phyloP scores from a whole-genome alignment of 345 rosid genomes.

The Aquilaria sinensis region DNA sequence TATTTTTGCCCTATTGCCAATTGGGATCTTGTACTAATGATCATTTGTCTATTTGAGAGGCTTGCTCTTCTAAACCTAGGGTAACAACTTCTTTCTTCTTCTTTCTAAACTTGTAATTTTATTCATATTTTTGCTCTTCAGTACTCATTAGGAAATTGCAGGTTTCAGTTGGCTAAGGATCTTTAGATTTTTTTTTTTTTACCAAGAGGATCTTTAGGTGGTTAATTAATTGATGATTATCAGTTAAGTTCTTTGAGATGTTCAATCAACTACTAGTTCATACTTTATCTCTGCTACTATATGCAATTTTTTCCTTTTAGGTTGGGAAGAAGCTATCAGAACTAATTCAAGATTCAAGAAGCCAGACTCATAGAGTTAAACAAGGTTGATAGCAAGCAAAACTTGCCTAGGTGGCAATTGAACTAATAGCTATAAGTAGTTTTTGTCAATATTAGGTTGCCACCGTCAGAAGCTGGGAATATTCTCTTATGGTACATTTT shows the following conservation, averaged over 20 bases:
- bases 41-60: no score
- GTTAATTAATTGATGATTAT: not conserved
- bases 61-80: no score
- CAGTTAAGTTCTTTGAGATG: no score
- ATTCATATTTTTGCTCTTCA: not conserved
- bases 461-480: no score
- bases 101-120: not conserved
- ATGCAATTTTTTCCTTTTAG: slow-evolving; percentile 32
- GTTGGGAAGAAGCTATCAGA: slow-evolving; percentile 96
- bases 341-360: slow-evolving; percentile 84
- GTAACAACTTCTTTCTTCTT: no score
- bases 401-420: slow-evolving; percentile 92
- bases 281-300: not conserved
- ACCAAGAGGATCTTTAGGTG: not conserved
- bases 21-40: no score
- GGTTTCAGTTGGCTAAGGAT: not conserved
- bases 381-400: slow-evolving; percentile 96
- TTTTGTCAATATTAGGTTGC: not conserved
- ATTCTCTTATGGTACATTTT: no score
- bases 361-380: slow-evolving; percentile 68
- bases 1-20: no score
- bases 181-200: no score
- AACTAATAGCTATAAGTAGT: slow-evolving; percentile 75
- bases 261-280: no score
- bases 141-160: not conserved